Evolutionary conservation across 2,329 filamentous ascomycete genomes (phyloP), one percentile per base, ranked within the genome.

Genomic region (Exophiala mesophila): DNA sequence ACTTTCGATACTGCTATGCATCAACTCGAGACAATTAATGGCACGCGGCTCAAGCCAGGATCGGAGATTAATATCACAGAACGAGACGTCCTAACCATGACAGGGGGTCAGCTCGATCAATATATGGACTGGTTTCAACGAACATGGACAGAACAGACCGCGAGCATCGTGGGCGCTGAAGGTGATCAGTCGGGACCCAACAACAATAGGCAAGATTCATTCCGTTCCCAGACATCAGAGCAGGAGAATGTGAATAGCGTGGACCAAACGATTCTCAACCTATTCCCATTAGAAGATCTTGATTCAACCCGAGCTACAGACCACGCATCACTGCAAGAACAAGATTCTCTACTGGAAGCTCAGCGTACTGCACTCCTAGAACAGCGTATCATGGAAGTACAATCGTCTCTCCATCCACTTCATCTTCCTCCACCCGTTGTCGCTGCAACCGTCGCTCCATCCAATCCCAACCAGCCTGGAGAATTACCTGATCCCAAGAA

Each of bases 51-150:
- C 18, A 53, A 53, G 40, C 62, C 66, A 63, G 60, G 66, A 59
- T 59, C 73, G 53, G 71, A 78, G 57, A 63, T 78, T 7, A 59
- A 68, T n/a, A 60, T 83, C 16, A 74, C 70, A 4, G 80, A 85
- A 41, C 65, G 68, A 3, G 76, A 87, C 53, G 73, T 86, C 6
- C 71, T 81, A 29, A 60, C 66, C 1, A 81, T 89, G 77, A 70
- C 66, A 2, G 64, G 71, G 4, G 64, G 72, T 16, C 73, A 83
- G 49, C 66, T 90, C 26, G 84, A 89, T 55, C 76, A 83, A 45
- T 90, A 88, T 57, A 71, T 94, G 63, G 78, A 87, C 61, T 92
- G 84, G 80, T 89, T 85, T 59, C 80, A 85, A 57, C 71, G 73
- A 44, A 82, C 73, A 32, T 85, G 80, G 70, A 62, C n/a, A n/a